Evolutionary conservation across 2,329 filamentous ascomycete species (phyloP).

Genomic region (Alternaria dauci): DNA sequence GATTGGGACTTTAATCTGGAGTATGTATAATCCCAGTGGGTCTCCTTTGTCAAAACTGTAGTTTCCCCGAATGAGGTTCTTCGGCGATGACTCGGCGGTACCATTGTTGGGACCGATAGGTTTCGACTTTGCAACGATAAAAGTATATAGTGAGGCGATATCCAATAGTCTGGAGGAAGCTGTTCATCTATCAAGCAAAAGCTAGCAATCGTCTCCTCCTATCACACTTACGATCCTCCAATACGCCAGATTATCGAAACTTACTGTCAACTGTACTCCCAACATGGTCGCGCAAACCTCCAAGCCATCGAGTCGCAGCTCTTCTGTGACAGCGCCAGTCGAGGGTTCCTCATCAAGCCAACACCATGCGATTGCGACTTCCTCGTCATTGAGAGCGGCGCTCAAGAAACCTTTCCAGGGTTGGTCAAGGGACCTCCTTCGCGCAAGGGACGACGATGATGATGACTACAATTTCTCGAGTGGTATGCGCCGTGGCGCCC

Average conservation of each 20-base stretch:
- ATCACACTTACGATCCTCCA: not conserved
- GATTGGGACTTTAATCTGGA: not conserved
- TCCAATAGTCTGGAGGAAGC: not conserved
- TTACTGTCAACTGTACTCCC: not conserved
- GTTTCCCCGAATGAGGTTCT: not conserved
- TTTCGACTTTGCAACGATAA: not conserved
- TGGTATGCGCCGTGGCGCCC: slow-evolving; percentile 29
- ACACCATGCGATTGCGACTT: slow-evolving; percentile 11
- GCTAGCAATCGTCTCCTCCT: not conserved
- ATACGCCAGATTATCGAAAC: not conserved
- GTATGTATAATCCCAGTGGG: not conserved
- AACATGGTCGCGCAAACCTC: slow-evolving; percentile 17
- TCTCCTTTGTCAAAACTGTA: not conserved
- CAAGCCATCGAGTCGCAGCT: slow-evolving; percentile 11
- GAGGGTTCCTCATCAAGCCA: slow-evolving; percentile 6
- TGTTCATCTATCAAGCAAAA: not conserved
- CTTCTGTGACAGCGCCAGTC: slow-evolving; percentile 11
- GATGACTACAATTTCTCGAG: slow-evolving; percentile 50
- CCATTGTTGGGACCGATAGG: slow-evolving; percentile 4
- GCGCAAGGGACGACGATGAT: slow-evolving; percentile 43
- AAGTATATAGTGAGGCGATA: slow-evolving; percentile 3
- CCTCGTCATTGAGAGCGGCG: slow-evolving; percentile 25
- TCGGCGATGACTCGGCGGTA: slow-evolving; percentile 24
- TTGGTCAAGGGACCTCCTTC: slow-evolving; percentile 45
- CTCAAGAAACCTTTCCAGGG: slow-evolving; percentile 49